Evolutionary conservation across 495 filamentous ascomycete species (phyloP).

Genomic region (Monascus purpureus): DNA sequence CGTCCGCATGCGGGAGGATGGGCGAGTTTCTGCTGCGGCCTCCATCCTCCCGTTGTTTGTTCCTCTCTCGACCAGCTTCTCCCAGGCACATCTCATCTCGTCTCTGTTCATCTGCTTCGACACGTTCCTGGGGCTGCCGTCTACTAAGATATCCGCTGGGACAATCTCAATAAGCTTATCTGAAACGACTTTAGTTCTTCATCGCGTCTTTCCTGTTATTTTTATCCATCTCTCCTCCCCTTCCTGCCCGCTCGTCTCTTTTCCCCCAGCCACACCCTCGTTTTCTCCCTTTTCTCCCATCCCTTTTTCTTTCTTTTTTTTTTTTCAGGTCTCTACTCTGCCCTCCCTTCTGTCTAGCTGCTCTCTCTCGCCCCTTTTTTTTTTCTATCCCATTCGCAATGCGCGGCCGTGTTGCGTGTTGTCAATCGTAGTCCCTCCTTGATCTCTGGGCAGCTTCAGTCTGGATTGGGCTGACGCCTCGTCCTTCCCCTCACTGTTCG

Average conservation of each 20-base stretch:
- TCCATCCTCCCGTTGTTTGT: background rate
- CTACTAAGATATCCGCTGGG: background rate
- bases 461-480: background rate
- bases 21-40: no score
- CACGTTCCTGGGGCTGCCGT: background rate
- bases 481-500: background rate
- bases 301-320: conserved; percentile 4
- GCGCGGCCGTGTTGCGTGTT: background rate
- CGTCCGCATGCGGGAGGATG: no score
- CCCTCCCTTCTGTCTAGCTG: conserved; percentile 3
- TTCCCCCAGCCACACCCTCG: conserved; percentile 1
- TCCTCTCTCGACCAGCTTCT: background rate
- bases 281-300: conserved; percentile 6
- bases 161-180: background rate
- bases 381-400: background rate
- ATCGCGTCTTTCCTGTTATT: conserved; percentile 3
- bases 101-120: background rate
- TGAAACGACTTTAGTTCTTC: background rate
- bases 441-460: no score
- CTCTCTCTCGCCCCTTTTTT: conserved; percentile 4
- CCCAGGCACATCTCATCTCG: background rate
- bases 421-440: background rate
- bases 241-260: conserved; percentile 5
- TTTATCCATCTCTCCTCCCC: no score
- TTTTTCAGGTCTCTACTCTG: conserved; percentile 11